Percentiles rank a stretch among this genome's conserved stretches.
These are phyloP conservation scores for Passiflora organensis DNA, from an alignment of 345 rosid species.

Conservation along the genomic window DNA sequence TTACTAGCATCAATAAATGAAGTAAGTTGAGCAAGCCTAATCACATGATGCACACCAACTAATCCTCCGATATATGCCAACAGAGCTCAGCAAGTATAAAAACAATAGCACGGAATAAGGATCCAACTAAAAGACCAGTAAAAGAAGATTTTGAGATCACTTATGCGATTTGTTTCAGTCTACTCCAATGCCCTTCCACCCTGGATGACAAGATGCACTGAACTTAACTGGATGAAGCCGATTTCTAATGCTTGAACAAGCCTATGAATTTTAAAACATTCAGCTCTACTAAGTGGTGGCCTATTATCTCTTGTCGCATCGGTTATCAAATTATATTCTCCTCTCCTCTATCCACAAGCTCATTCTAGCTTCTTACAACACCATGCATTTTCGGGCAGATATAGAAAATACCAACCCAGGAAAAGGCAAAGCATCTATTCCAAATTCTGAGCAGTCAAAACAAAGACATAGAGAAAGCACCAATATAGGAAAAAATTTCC, in stretches of 20 bases:
- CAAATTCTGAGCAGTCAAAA: constrained; percentile 27
- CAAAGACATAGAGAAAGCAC: constrained; percentile 23
- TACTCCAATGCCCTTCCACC: background rate
- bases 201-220: background rate
- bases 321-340: constrained; percentile 8
- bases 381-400: constrained; percentile 7
- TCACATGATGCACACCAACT: constrained; percentile 14
- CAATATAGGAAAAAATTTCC: constrained; percentile 31
- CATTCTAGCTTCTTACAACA: constrained; percentile 5
- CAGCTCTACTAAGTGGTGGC: constrained; percentile 5
- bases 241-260: constrained; percentile 6
- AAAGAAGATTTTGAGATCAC: background rate
- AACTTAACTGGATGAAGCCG: background rate
- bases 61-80: constrained; percentile 12
- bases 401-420: constrained; percentile 11
- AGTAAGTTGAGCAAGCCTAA: constrained; percentile 10
- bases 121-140: constrained; percentile 3
- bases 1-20: constrained; percentile 14
- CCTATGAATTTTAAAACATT: background rate
- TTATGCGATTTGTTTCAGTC: background rate
- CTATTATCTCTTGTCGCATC: background rate
- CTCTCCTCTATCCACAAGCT: constrained; percentile 15
- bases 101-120: constrained; percentile 2
- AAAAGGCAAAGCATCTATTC: constrained; percentile 33
- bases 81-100: constrained; percentile 3